Conservation (phyloP, 495 filamentous ascomycete genomes). For the Aspergillus avenaceus region DNA sequence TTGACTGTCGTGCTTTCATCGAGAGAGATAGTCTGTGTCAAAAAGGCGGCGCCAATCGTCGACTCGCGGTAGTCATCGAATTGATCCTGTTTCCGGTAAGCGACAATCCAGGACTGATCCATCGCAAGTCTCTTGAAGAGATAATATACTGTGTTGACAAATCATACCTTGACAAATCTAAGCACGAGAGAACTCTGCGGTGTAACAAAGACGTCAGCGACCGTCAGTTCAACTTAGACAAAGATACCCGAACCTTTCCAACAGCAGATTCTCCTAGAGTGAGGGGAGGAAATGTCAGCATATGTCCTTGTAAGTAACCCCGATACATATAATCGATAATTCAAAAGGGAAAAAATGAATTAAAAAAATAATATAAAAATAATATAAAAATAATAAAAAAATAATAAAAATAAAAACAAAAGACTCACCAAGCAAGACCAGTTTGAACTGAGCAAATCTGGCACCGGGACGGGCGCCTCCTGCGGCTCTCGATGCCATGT, state of each 20-base stretch:
- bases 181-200: conserved; percentile 89
- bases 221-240: conserved; percentile 18
- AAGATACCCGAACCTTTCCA: conserved; percentile 70
- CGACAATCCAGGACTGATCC: neutral
- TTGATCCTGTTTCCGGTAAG: conserved; percentile 69
- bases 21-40: conserved; percentile 96
- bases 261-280: conserved; percentile 90
- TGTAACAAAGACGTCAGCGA: conserved; percentile 28
- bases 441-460: conserved; percentile 98
- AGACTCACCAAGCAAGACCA: conserved; percentile 94
- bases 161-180: conserved; percentile 89
- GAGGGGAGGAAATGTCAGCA: conserved; percentile 25
- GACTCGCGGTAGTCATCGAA: conserved; percentile 99
- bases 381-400: too few relatives aligned
- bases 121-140: neutral
- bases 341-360: too few relatives aligned
- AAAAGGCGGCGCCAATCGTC: conserved; percentile 97
- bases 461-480: conserved; percentile 71
- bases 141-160: neutral
- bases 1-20: conserved; percentile 98
- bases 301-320: too few relatives aligned
- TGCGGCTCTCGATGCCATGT: conserved; percentile 77
- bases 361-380: too few relatives aligned
- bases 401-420: too few relatives aligned
- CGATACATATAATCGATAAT: conserved; percentile 17